phyloP scores from a whole-genome alignment of 2,329 filamentous ascomycete genomes.

The Alternaria metachromatica region DNA sequence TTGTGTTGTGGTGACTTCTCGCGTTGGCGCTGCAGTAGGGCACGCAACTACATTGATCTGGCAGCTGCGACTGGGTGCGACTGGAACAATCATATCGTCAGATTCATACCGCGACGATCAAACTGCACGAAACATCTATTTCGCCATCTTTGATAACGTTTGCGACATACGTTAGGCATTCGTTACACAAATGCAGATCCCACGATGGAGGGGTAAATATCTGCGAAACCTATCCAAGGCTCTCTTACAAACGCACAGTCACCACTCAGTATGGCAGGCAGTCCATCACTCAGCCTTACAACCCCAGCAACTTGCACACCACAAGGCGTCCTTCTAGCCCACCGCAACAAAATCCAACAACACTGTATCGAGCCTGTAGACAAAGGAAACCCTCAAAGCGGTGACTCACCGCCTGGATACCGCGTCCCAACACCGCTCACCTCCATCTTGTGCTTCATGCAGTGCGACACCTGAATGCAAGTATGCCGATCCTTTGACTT shows the following conservation, averaged over 20 bases:
- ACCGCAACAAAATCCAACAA: neutral
- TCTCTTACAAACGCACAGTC: neutral
- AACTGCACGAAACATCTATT: no score
- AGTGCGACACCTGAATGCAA: neutral
- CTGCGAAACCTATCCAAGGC: neutral
- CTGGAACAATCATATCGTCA: neutral
- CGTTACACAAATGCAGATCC: neutral
- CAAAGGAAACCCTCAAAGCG: neutral
- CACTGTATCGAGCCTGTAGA: neutral
- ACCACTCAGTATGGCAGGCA: neutral
- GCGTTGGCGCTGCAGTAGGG: neutral
- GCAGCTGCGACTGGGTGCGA: neutral
- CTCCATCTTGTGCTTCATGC: neutral
- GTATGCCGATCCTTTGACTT: neutral
- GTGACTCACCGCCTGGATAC: neutral
- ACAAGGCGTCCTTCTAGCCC: neutral
- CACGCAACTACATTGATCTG: neutral
- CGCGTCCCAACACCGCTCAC: neutral
- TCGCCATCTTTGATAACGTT: neutral
- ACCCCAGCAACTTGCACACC: neutral
- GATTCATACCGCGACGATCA: no score
- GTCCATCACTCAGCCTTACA: neutral
- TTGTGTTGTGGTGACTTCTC: neutral
- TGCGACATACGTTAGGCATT: neutral
- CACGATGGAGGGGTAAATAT: neutral